A percentile compares a stretch with the other conserved stretches of the same genome.
phyloP scores from a whole-genome alignment of 495 filamentous ascomycete species.

The Sphaerosporella brunnea region DNA sequence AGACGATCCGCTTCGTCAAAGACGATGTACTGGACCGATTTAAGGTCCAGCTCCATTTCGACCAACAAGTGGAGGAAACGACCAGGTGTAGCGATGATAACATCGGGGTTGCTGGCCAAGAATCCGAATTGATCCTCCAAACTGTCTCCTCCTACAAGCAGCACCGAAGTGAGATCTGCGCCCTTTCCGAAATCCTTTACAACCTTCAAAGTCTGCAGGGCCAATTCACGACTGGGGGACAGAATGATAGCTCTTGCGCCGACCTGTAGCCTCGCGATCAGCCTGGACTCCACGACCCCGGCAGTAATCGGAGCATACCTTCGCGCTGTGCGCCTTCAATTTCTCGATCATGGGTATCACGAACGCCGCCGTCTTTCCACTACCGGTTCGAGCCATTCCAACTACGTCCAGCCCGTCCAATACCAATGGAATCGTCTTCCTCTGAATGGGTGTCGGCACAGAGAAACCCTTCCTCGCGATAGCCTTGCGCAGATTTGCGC shows the following conservation, averaged over 20 bases:
- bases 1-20: conserved; percentile 94
- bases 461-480: conserved; percentile 87
- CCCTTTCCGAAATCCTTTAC: conserved; percentile 84
- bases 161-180: conserved; percentile 70
- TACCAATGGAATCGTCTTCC: conserved; percentile 84
- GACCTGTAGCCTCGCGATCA: conserved; percentile 30
- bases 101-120: conserved; percentile 89
- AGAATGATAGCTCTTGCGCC: conserved; percentile 72
- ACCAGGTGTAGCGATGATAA: conserved; percentile 89
- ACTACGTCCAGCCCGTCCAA: conserved; percentile 83
- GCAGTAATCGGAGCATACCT: conserved; percentile 19
- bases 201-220: conserved; percentile 86
- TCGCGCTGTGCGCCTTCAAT: conserved; percentile 70
- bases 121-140: conserved; percentile 86
- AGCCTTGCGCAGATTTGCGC: conserved; percentile 61
- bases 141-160: conserved; percentile 88
- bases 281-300: too few species aligned
- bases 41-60: conserved; percentile 79
- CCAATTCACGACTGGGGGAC: conserved; percentile 82
- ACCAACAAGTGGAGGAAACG: conserved; percentile 91
- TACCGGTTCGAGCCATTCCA: conserved; percentile 92
- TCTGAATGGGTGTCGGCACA: conserved; percentile 90
- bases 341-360: conserved; percentile 96
- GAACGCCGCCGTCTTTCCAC: conserved; percentile 93
- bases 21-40: conserved; percentile 73